Base-by-base conservation (phyloP, 192 early-diverging fungal genomes). In the Fimicolochytrium jonesii region DNA sequence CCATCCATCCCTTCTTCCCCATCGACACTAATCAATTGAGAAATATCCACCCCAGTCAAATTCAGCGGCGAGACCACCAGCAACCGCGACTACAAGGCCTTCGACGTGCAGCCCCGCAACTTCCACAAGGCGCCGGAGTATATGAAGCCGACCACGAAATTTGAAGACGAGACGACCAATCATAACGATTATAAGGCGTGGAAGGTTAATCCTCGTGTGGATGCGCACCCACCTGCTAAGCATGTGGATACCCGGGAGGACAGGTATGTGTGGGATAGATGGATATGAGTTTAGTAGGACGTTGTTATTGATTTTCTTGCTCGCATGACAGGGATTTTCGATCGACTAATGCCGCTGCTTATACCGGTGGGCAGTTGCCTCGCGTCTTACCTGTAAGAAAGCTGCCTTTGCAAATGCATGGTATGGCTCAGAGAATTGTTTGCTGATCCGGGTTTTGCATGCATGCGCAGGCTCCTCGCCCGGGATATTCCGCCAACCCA, bases 301-400 rank as follows among this genome's bases (percentile, higher is more conserved):
- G n/a, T n/a, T n/a, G n/a, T n/a, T n/a, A n/a, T n/a, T n/a, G n/a
- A n/a, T n/a, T n/a, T n/a, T n/a, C n/a, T n/a, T n/a, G n/a, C n/a
- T n/a, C n/a, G n/a, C n/a, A n/a, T n/a, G 6, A 47, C 39, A 78
- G 77, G 17, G 77, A 79, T 42, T 79, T 75, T 53, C 70, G 68
- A 49, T 75, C 73, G 18, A 79, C 77, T 5, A 71, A 67, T 7
- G 45, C 62, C 18, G 70, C 77, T 0, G 56, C 77, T 7, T 79
- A 79, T 42, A 59, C 67, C 9, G 68, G 53, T 20, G 74, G 75
- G 39, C 56, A 64, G 36, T 28, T 63, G 22, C 46, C 49, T 35
- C 33, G 53, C 22, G 29, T 11, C 10, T n/a, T n/a, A n/a, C n/a
- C n/a, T n/a, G n/a, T n/a, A n/a, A n/a, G n/a, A n/a, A n/a, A n/a